These are phyloP conservation scores for Cymbidium sinense DNA, from an alignment of 106 monocot species.

Conservation along the genomic window DNA sequence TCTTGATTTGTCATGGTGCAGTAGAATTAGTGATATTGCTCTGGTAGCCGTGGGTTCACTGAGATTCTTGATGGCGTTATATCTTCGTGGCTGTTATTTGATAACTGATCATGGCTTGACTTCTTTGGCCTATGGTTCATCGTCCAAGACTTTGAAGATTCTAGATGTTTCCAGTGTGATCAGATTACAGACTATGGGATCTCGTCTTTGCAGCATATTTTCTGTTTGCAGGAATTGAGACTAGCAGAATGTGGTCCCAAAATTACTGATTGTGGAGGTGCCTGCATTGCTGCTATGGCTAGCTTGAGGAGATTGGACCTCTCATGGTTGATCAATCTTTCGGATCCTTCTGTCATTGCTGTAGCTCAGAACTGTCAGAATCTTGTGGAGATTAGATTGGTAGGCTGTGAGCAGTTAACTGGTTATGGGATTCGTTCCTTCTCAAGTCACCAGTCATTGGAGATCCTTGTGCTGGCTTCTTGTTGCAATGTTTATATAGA, in stretches of 20 bases:
- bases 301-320: constrained; percentile 16
- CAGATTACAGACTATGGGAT: constrained; percentile 15
- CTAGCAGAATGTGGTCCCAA: constrained; percentile 17
- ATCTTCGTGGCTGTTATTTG: constrained; percentile 12
- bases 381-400: constrained; percentile 12
- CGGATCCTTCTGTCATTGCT: constrained; percentile 10
- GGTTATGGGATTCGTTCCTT: constrained; percentile 16
- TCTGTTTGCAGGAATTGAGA: constrained; percentile 14
- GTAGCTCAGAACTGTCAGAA: constrained; percentile 16
- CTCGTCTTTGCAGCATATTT: constrained; percentile 7
- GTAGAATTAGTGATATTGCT: constrained; percentile 13
- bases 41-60: constrained; percentile 6
- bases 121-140: constrained; percentile 6
- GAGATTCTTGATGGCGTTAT: constrained; percentile 6
- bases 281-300: constrained; percentile 6
- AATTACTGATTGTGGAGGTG: constrained; percentile 19
- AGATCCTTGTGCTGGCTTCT: constrained; percentile 9
- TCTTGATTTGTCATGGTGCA: constrained; percentile 27
- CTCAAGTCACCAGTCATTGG: constrained; percentile 1
- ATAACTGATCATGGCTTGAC: constrained; percentile 17
- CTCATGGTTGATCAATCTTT: constrained; percentile 19
- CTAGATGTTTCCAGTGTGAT: constrained; percentile 20
- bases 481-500: background rate
- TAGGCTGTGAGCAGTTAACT: constrained; percentile 21
- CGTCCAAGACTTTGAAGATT: constrained; percentile 1